Conservation (phyloP, 257 asterid genomes). For the Scutellaria baicalensis region DNA sequence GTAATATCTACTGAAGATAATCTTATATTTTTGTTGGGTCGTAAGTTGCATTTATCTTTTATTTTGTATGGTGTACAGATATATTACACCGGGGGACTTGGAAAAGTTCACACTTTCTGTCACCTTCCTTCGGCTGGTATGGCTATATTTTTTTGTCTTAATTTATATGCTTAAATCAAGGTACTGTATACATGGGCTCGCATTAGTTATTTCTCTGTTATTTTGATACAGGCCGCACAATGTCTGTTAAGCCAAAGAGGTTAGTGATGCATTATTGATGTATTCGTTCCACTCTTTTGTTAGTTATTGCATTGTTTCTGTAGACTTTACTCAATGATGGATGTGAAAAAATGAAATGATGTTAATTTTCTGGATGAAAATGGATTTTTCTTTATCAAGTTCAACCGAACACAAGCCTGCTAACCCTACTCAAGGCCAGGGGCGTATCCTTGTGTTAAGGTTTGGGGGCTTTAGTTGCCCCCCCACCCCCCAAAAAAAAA, state of each 20-base stretch:
- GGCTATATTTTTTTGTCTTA: background rate
- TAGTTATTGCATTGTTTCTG: background rate
- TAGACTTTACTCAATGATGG: background rate
- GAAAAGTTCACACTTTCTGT: slow-evolving; percentile 36
- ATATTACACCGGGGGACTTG: slow-evolving; percentile 20
- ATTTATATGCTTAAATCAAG: background rate
- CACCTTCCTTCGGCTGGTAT: slow-evolving; percentile 47
- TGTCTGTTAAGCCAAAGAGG: slow-evolving; percentile 39
- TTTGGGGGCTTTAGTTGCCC: too few relatives aligned
- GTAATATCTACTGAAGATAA: too few relatives aligned
- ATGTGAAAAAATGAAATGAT: background rate
- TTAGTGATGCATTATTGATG: slow-evolving; percentile 19
- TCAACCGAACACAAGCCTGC: background rate
- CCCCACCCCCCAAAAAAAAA: too few relatives aligned
- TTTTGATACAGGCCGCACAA: slow-evolving; percentile 42
- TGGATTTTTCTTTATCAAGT: background rate
- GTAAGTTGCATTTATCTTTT: background rate
- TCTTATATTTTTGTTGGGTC: background rate
- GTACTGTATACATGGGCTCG: background rate
- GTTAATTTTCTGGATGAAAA: background rate
- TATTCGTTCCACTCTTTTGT: background rate
- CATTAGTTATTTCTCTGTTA: background rate
- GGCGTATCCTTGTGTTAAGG: too few relatives aligned
- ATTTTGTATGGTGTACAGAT: slow-evolving; percentile 34
- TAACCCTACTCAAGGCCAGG: too few relatives aligned